These are phyloP conservation scores for Tetradesmus lagerheimii DNA, from an alignment of 139 green algal genomes.

Conservation along the genomic window DNA sequence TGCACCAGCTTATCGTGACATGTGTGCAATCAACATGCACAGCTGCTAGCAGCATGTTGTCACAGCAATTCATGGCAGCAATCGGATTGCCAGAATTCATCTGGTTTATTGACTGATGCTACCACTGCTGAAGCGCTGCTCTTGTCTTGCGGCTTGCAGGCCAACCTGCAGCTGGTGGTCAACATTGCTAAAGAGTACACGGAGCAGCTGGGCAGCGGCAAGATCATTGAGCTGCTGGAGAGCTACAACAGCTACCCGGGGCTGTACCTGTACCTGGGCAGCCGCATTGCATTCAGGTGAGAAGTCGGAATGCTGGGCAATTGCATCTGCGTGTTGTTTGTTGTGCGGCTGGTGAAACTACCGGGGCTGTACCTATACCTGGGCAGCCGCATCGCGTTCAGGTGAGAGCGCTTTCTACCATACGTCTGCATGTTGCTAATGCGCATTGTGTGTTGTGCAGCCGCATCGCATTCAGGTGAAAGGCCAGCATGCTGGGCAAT, in stretches of 20 bases:
- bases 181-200: conserved; percentile 98
- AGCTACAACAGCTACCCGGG: conserved; percentile 92
- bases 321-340: neutral
- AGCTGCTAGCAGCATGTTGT: no score
- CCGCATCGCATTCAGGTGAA: conserved; percentile 85
- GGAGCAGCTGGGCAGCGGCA: conserved; percentile 89
- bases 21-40: neutral
- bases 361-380: conserved; percentile 99
- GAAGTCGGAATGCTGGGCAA: no score
- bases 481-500: neutral
- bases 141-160: conserved; percentile 29
- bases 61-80: no score
- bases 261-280: conserved; percentile 98
- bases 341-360: no score
- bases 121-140: no score
- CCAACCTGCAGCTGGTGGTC: conserved; percentile 74
- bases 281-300: conserved; percentile 87
- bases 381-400: conserved; percentile 89
- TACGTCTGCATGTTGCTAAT: neutral
- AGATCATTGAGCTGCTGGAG: conserved; percentile 94
- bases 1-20: neutral
- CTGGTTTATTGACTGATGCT: no score
- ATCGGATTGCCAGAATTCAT: no score
- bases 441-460: conserved; percentile 71
- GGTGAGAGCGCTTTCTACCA: no score